Base-by-base conservation (phyloP, 2,329 filamentous ascomycete species). In the Thielaviopsis populi region DNA sequence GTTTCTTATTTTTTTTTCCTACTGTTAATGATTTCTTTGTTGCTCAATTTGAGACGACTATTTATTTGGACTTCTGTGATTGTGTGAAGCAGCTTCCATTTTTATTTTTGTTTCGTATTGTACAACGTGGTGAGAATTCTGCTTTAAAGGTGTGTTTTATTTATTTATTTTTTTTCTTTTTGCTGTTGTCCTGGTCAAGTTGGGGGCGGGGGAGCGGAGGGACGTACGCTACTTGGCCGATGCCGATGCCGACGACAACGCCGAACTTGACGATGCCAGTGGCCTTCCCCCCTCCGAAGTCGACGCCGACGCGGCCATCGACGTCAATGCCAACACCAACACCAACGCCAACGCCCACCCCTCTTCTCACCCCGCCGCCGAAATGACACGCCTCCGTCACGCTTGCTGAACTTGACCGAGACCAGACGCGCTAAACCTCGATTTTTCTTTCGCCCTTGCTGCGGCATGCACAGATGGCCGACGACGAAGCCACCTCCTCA, bases 391-490 rank as follows among this genome's bases (percentile, higher is more conserved):
- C 33, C 10, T 1, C 33, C 33, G 3, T 3, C 30, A 3, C 7
- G 30, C 30, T 33, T 33, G 30, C 7, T 33, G 30, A 33, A 33
- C 30, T 3, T 33, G 30, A 33, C 33, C 33, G 33, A 37, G 33
- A 37, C 33, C 33, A 37, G 33, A 37, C 33, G 10, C 33, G 33
- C 33, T 37, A 37, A 37, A 37, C 6, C 33, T 8, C 33, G 8
- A 37, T 8, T 37, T 37, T 8, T 37, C 33, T 4, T 8, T 37
- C 30, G 30, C 30, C 7, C 7, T 33, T 33, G 30, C 33, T 37
- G 7, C 33, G 3, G 33, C 33, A 8, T 37, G 4, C 33, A 37
- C 22, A 65, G 63, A 96, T 96, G 91, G 88, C 91, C 70, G 91
- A 96, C 75, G 82, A 80, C 68, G 89, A 88, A 72, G 84, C 83